Base-by-base conservation (phyloP, 2,329 filamentous ascomycete species). In the Aspergillus fischeri region DNA sequence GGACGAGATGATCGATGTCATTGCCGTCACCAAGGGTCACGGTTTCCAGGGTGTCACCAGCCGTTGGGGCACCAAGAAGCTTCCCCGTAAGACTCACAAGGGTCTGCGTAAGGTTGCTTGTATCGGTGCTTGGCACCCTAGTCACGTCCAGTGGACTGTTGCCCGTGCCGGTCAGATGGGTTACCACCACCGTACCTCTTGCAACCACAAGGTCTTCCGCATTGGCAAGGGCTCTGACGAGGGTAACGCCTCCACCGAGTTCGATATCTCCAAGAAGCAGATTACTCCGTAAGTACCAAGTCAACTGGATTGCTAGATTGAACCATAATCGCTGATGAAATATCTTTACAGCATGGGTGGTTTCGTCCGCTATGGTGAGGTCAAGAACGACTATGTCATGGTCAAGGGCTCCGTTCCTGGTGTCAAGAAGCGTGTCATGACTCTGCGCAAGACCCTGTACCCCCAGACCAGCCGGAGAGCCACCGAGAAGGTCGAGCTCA, bases 181-280 rank as follows among this genome's bases (percentile, higher is more conserved):
- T 86, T 99, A 99, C 89, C 94, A 99, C 81, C 94, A 99, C 85
- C 92, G 94, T 89, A 99, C 94, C 76, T 97, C 94, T 65, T 90
- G 94, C 85, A 99, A 99, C 90, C 94, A 99, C 91, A 99, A 99
- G 90, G 82, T 99, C 78, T 99, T 97, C 91, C 91, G 94, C 70
- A 90, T 99, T 71, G 94, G 93, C 77, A 95, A 94, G 88, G 93
- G 86, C 73, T 84, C 85, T 68, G 91, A 94, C 73, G 91, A 94
- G 77, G 88, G 88, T 79, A 97, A 92, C 82, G 94, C 91, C 72
- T 90, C 93, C 58, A 99, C 94, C 67, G 91, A 97, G 66, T 87
- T 93, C 76, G 94, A 99, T 77, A 86, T 96, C 77, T 95, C 92
- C 83, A 97, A 97, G 90, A 99, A 99, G 90, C 88, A 86, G 78